Conservation (phyloP, 2,329 filamentous ascomycete genomes). For the Tolypocladium sp. region DNA sequence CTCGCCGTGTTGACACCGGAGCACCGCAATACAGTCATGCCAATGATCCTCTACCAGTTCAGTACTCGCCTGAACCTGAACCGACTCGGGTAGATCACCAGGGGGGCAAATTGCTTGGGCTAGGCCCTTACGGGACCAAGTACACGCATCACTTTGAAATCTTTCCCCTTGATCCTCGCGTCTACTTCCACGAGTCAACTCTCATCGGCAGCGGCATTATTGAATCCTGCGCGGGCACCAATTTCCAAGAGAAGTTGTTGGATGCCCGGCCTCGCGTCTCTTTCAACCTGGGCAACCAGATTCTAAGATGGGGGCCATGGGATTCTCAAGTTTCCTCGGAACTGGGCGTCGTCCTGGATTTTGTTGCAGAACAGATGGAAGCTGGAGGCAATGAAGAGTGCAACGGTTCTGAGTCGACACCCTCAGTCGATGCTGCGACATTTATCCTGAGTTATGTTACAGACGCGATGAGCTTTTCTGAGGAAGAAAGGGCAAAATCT, state of each 20-base stretch:
- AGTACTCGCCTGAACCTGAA: constrained; percentile 5
- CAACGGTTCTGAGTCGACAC: constrained; percentile 3
- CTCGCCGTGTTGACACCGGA: constrained; percentile 35
- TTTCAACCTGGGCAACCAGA: constrained; percentile 38
- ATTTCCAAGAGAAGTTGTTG: constrained; percentile 17
- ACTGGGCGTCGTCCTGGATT: constrained; percentile 52
- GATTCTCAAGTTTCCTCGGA: constrained; percentile 50
- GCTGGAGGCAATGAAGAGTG: not conserved
- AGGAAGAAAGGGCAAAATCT: constrained; percentile 22
- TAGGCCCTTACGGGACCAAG: constrained; percentile 51
- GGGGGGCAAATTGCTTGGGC: constrained; percentile 31
- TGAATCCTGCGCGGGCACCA: constrained; percentile 23
- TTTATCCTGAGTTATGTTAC: constrained; percentile 42
- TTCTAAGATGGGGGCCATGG: constrained; percentile 48
- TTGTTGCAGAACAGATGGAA: constrained; percentile 39
- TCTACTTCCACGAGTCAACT: constrained; percentile 52
- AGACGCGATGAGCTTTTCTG: constrained; percentile 28
- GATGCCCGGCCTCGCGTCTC: constrained; percentile 22
- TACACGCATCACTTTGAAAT: constrained; percentile 56
- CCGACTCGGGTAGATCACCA: constrained; percentile 7
- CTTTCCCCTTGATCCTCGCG: constrained; percentile 45
- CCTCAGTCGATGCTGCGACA: constrained; percentile 20
- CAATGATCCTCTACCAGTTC: constrained; percentile 36
- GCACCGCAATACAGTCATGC: constrained; percentile 45
- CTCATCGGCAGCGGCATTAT: constrained; percentile 47